Evolutionary conservation across 2,329 filamentous ascomycete genomes (phyloP).

Genomic region (Leptographium lundbergii): DNA sequence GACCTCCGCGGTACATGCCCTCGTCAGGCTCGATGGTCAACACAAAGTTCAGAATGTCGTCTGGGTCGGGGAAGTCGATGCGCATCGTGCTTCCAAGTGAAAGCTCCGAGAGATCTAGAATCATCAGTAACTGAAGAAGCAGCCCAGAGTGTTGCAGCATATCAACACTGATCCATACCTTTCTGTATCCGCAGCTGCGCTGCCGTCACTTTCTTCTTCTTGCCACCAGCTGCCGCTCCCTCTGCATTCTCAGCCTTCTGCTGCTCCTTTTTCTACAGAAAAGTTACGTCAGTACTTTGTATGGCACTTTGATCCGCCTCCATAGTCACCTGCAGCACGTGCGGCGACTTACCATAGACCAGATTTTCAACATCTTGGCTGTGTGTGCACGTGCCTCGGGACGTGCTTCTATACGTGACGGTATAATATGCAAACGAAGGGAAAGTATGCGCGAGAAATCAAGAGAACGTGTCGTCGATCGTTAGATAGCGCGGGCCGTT

Average conservation of each 20-base stretch:
- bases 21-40: conserved; percentile 77
- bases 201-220: conserved; percentile 98
- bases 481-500: too few species aligned
- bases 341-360: conserved; percentile 67
- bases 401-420: not conserved
- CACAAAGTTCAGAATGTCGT: conserved; percentile 76
- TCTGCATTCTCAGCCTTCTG: conserved; percentile 83
- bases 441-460: not conserved
- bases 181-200: conserved; percentile 93
- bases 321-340: not conserved
- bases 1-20: conserved; percentile 75
- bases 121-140: not conserved
- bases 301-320: not conserved
- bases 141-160: not conserved
- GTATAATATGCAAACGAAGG: not conserved
- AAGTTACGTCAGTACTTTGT: conserved; percentile 15
- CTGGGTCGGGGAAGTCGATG: conserved; percentile 67
- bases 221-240: conserved; percentile 50
- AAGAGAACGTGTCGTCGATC: not conserved
- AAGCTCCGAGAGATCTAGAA: conserved; percentile 67
- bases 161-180: conserved; percentile 40
- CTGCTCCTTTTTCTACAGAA: conserved; percentile 75
- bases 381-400: conserved; percentile 5
- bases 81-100: conserved; percentile 69
- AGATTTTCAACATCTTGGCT: conserved; percentile 90